Evolutionary conservation across 306 rosid species (phyloP).

Genomic region (Prunus salicina): DNA sequence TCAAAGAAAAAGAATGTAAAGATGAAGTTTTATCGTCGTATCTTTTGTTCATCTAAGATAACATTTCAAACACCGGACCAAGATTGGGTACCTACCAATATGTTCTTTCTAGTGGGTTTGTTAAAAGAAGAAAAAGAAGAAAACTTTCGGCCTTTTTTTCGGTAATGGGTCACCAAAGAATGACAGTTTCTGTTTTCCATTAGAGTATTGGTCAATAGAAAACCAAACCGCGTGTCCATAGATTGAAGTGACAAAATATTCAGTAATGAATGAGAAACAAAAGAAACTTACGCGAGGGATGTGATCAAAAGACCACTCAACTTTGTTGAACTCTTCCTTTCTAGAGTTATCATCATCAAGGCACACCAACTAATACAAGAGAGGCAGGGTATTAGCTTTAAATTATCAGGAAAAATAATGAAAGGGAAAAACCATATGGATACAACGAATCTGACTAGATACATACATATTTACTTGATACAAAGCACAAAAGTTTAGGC

Average conservation of each 20-base stretch:
- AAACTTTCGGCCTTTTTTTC: neutral
- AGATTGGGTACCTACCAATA: neutral
- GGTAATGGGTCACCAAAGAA: neutral
- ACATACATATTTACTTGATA: neutral
- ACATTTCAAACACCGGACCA: neutral
- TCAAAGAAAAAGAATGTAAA: neutral
- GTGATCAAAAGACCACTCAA: slow-evolving; percentile 75
- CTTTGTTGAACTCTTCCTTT: slow-evolving; percentile 79
- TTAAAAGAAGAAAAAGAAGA: too few species aligned
- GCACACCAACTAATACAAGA: slow-evolving; percentile 51
- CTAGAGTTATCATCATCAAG: slow-evolving; percentile 36
- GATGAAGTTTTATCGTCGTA: neutral
- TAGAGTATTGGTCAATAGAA: neutral
- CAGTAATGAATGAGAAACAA: slow-evolving; percentile 14
- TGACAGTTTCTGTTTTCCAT: neutral
- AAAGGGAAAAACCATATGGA: neutral
- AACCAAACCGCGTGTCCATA: neutral
- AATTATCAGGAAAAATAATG: slow-evolving; percentile 18
- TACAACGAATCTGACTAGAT: neutral
- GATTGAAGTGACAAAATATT: neutral
- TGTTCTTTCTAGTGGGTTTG: neutral
- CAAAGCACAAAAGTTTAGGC: neutral
- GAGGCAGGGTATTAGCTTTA: slow-evolving; percentile 16
- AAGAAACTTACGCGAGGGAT: slow-evolving; percentile 64
- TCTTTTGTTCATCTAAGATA: neutral